These are phyloP conservation scores for Achlya hypogyna DNA, from an alignment of 352 stramenopile genomes.

Conservation along the genomic window DNA sequence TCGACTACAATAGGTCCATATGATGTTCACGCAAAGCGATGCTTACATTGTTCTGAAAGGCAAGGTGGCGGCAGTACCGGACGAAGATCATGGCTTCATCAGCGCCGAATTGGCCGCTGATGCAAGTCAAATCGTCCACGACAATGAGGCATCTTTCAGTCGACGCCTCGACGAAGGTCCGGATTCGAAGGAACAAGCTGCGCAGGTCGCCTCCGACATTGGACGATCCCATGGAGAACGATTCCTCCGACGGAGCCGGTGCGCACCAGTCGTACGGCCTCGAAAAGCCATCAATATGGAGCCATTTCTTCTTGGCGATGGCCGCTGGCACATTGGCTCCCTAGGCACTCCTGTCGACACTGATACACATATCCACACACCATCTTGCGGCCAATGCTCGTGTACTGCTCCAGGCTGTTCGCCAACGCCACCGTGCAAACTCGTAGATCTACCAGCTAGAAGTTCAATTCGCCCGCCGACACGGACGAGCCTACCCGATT, in stretches of 20 bases:
- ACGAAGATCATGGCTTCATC: conserved; percentile 39
- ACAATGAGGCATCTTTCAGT: conserved; percentile 22
- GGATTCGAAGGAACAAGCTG: not conserved
- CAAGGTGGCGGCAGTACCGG: conserved; percentile 55
- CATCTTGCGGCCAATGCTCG: conserved; percentile 54
- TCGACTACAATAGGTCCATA: conserved; percentile 19
- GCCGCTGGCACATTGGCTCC: conserved; percentile 13
- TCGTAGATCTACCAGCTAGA: conserved; percentile 28
- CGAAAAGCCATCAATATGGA: conserved; percentile 21
- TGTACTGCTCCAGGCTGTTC: conserved; percentile 49
- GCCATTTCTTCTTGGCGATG: not conserved
- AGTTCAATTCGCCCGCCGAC: not conserved
- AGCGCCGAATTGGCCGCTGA: conserved; percentile 50
- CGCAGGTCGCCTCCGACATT: not conserved
- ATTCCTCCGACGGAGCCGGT: not conserved
- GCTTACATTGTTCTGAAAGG: conserved; percentile 33
- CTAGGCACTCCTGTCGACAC: conserved; percentile 12
- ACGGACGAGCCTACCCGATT: conserved; percentile 32
- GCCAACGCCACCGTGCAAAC: conserved; percentile 47
- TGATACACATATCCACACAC: conserved; percentile 24
- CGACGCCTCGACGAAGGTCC: not conserved
- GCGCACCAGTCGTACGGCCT: conserved; percentile 15
- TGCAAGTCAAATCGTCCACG: conserved; percentile 51
- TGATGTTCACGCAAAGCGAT: not conserved
- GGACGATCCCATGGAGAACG: not conserved